phyloP scores from a whole-genome alignment of 495 filamentous ascomycete species.

The Penicillium subrubescens region DNA sequence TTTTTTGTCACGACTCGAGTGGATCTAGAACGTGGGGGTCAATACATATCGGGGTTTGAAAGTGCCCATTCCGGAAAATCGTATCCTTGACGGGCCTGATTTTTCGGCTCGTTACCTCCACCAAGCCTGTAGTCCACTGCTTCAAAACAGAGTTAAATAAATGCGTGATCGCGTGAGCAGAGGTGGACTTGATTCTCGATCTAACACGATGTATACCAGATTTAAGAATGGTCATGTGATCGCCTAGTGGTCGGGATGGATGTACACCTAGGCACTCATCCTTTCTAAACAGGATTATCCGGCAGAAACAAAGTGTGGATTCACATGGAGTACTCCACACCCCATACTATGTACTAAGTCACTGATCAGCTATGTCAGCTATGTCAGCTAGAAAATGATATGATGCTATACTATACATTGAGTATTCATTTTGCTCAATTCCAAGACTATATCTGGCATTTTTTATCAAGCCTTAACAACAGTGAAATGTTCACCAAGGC shows the following conservation, averaged over 20 bases:
- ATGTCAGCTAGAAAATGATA: background rate
- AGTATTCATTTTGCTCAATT: background rate
- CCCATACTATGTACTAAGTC: background rate
- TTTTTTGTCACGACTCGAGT: background rate
- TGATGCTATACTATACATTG: background rate
- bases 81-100: background rate
- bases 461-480: background rate
- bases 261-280: background rate
- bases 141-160: background rate
- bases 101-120: background rate
- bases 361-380: background rate
- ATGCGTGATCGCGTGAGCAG: background rate
- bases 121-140: background rate
- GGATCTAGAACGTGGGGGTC: background rate
- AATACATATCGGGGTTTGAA: background rate
- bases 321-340: background rate
- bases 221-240: background rate
- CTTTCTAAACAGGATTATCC: background rate
- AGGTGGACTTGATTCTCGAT: too few relatives aligned
- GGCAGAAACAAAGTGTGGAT: background rate
- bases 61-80: background rate
- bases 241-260: too few relatives aligned
- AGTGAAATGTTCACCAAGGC: background rate
- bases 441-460: background rate
- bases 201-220: background rate